Base-by-base conservation (phyloP, 2,329 filamentous ascomycete genomes). In the Dothidotthia symphoricarpi region DNA sequence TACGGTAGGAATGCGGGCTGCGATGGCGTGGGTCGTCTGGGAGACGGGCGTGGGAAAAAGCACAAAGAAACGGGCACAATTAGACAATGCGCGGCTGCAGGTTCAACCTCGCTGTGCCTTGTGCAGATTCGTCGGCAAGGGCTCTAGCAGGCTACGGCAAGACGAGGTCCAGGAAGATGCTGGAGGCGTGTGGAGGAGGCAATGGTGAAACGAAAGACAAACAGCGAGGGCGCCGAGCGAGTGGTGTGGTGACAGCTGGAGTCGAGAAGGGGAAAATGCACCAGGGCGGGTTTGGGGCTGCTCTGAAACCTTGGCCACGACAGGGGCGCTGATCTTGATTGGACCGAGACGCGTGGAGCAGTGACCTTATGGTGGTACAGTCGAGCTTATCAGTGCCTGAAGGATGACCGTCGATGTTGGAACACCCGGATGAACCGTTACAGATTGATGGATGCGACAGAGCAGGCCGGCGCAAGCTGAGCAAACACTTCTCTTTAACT, bases 101-200 rank as follows among this genome's bases (percentile, higher is more conserved):
- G 61, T 42, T 66, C 62, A 63, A 64, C 60, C 61, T 64, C 53
- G 27, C 58, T 47, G 56, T 49, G 58, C 55, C 58, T 45, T 31
- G 37, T 16, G 41, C n/a, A n/a, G n/a, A n/a, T n/a, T n/a, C n/a
- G n/a, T n/a, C n/a, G n/a, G n/a, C n/a, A n/a, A n/a, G n/a, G n/a
- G n/a, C n/a, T n/a, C n/a, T n/a, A 31, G 31, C 22, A 12, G 22
- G 22, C 6, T 5, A 14, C 11, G 25, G 13, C 11, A 11, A 27
- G 43, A 40, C 24, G 34, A 36, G 40, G 24, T 32, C 36, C 41
- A 43, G 40, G 36, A 35, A 43, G 39, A 39, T 39, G 41, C 28
- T 37, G 36, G 30, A 25, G 35, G 34, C 25, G 35, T 34, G 44
- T 19, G 37, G 48, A 48, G 51, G 50, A 51, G 47, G 42, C 39